These are phyloP conservation scores for Pelargonium fulgidum DNA, from an alignment of 441 rosid species.

Conservation along the genomic window DNA sequence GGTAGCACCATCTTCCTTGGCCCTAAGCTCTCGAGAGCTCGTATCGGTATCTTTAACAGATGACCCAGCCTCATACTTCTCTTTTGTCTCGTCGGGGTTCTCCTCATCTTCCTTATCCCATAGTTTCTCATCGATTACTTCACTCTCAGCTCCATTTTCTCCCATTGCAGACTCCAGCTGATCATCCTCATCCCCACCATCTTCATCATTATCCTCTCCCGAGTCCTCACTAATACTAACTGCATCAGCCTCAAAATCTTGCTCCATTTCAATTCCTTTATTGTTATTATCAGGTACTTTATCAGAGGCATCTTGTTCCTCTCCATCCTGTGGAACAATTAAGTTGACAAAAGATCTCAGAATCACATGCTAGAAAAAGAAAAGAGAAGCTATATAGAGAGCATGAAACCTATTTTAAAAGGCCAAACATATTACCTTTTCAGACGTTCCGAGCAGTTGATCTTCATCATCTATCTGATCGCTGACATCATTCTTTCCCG, in stretches of 20 bases:
- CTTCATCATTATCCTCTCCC: slow-evolving; percentile 46
- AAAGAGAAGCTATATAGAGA: slow-evolving; percentile 7
- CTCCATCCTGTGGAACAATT: slow-evolving; percentile 46
- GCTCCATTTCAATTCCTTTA: slow-evolving; percentile 92
- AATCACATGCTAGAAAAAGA: slow-evolving; percentile 7
- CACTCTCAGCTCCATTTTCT: slow-evolving; percentile 66
- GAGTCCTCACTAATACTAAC: slow-evolving; percentile 78
- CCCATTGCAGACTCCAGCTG: slow-evolving; percentile 76
- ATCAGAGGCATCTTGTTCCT: slow-evolving; percentile 55
- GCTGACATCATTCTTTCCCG: slow-evolving; percentile 78
- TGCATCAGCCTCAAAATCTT: slow-evolving; percentile 70
- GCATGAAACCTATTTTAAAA: slow-evolving; percentile 8
- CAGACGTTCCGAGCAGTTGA: slow-evolving; percentile 65
- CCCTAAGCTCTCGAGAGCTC: slow-evolving; percentile 68
- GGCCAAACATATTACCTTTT: slow-evolving; percentile 40
- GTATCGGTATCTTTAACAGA: slow-evolving; percentile 52
- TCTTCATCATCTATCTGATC: slow-evolving; percentile 91
- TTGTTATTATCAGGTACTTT: slow-evolving; percentile 56
- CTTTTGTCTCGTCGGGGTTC: slow-evolving; percentile 40
- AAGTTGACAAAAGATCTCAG: slow-evolving; percentile 13
- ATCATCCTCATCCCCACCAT: slow-evolving; percentile 47
- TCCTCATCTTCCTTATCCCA: slow-evolving; percentile 67
- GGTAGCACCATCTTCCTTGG: slow-evolving; percentile 60
- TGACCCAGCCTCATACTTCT: slow-evolving; percentile 78
- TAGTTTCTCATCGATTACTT: slow-evolving; percentile 70